Evolutionary conservation across 306 rosid genomes (phyloP).

Genomic region (Alnus rubra): DNA sequence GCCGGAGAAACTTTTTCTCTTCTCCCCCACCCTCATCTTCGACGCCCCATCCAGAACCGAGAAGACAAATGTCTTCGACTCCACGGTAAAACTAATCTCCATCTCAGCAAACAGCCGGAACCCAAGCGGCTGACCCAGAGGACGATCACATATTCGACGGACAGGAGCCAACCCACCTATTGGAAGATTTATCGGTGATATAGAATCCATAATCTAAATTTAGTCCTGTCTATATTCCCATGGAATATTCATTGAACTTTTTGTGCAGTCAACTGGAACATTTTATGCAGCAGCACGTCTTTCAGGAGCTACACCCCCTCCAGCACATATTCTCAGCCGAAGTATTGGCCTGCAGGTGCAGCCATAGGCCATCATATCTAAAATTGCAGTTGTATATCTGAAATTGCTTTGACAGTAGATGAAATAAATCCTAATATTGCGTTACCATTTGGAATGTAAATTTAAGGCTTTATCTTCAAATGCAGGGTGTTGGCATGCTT

Average conservation of each 20-base stretch:
- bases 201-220: not conserved
- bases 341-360: constrained; percentile 86
- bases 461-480: constrained; percentile 19
- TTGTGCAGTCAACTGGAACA: constrained; percentile 82
- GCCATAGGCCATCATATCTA: not conserved
- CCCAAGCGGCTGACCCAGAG: too few relatives aligned
- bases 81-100: too few relatives aligned
- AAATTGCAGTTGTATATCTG: too few relatives aligned
- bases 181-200: not conserved
- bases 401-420: constrained; percentile 13
- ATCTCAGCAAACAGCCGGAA: too few relatives aligned
- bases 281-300: constrained; percentile 89
- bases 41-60: too few relatives aligned
- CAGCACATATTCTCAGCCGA: constrained; percentile 72
- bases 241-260: constrained; percentile 13
- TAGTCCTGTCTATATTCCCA: not conserved
- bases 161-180: too few relatives aligned
- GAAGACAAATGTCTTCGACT: too few relatives aligned
- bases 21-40: too few relatives aligned
- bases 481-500: constrained; percentile 81
- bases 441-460: constrained; percentile 11
- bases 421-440: constrained; percentile 11
- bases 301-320: constrained; percentile 98
- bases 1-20: too few relatives aligned
- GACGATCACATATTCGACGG: too few relatives aligned